phyloP scores from a whole-genome alignment of 2,329 filamentous ascomycete genomes.

The Penicillium sp. region DNA sequence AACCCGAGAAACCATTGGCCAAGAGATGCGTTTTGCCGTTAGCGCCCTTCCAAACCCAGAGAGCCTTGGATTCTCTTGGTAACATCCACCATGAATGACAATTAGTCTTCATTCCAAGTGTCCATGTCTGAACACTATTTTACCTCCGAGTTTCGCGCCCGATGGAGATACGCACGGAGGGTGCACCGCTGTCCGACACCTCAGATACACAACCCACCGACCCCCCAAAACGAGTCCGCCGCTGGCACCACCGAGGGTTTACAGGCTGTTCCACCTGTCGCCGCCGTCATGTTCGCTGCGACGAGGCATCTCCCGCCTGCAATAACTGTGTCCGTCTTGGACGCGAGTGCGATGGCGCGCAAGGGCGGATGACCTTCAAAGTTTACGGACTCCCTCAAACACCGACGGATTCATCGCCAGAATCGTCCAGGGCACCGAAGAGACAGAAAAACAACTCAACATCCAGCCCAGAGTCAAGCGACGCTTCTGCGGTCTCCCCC shows the following conservation, averaged over 20 bases:
- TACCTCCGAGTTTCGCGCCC: slow-evolving; percentile 13
- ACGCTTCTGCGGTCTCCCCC: slow-evolving; percentile 8
- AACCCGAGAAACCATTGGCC: not conserved
- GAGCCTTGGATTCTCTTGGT: not conserved
- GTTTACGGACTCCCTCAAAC: slow-evolving; percentile 35
- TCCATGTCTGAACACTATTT: slow-evolving; percentile 29
- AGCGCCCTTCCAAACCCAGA: slow-evolving; percentile 3
- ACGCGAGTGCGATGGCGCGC: slow-evolving; percentile 35
- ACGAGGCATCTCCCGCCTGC: slow-evolving; percentile 39
- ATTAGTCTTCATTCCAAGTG: not conserved
- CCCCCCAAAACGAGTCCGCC: slow-evolving; percentile 35
- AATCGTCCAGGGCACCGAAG: slow-evolving; percentile 17
- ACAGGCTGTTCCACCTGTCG: slow-evolving; percentile 45
- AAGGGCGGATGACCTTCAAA: slow-evolving; percentile 42
- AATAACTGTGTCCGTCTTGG: slow-evolving; percentile 40
- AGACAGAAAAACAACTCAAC: slow-evolving; percentile 22
- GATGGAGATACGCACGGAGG: slow-evolving; percentile 33
- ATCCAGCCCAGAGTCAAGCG: slow-evolving; percentile 15
- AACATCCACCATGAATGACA: slow-evolving; percentile 1
- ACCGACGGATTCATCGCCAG: slow-evolving; percentile 3
- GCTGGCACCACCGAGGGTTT: slow-evolving; percentile 46
- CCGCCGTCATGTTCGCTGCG: slow-evolving; percentile 42
- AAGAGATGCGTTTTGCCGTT: not conserved
- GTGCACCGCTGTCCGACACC: slow-evolving; percentile 15
- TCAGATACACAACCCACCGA: not conserved